Percentiles rank a stretch among this genome's conserved stretches.
Evolutionary conservation across 2,329 filamentous ascomycete genomes (phyloP).

Genomic region (Hymenoscyphus fraxineus): DNA sequence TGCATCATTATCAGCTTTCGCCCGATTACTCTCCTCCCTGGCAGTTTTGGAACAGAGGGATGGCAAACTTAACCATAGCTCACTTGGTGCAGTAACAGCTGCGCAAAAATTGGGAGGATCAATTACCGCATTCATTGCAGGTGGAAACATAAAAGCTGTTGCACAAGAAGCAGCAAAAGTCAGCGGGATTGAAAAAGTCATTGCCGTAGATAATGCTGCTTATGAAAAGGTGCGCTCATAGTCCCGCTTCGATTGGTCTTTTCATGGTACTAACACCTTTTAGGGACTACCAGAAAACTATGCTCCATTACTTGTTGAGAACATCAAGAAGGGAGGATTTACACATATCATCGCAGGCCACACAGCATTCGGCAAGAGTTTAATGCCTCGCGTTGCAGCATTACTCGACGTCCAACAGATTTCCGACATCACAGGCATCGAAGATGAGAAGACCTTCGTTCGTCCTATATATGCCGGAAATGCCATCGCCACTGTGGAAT

Average conservation of each 20-base stretch:
- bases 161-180: conserved; percentile 86
- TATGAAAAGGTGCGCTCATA: conserved; percentile 75
- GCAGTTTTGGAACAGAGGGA: conserved; percentile 90
- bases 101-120: conserved; percentile 81
- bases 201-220: conserved; percentile 80
- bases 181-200: conserved; percentile 84
- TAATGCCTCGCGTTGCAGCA: conserved; percentile 87
- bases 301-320: conserved; percentile 88
- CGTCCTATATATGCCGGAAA: conserved; percentile 97
- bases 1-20: conserved; percentile 48
- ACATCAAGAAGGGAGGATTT: conserved; percentile 92
- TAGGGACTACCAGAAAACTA: conserved; percentile 90
- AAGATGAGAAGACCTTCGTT: conserved; percentile 90
- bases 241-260: background rate
- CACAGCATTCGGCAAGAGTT: conserved; percentile 93
- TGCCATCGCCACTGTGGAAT: conserved; percentile 93
- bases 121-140: conserved; percentile 84
- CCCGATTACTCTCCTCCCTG: conserved; percentile 77
- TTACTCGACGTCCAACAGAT: conserved; percentile 90
- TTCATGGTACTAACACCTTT: conserved; percentile 11
- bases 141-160: conserved; percentile 67
- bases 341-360: conserved; percentile 89
- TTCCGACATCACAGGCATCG: conserved; percentile 82
- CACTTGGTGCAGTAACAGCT: conserved; percentile 79
- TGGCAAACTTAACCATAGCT: conserved; percentile 78